A percentile compares a stretch with the other conserved stretches of the same genome.
These are phyloP conservation scores for Perkinsus marinus DNA, from an alignment of 169 alveolate genomes.

Conservation along the genomic window DNA sequence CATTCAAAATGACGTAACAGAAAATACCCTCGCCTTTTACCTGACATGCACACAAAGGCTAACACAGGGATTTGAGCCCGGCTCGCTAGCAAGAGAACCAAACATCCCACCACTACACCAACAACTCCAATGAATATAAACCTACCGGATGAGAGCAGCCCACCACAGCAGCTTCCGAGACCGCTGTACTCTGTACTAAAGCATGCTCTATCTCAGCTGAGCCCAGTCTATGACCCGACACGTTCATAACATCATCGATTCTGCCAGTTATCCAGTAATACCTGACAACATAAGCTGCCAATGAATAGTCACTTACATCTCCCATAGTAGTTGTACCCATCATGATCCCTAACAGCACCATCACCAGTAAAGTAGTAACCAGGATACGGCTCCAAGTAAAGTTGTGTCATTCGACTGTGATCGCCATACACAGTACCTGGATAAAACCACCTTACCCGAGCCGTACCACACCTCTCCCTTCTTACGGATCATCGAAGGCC, in stretches of 20 bases:
- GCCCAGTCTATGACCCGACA: slow-evolving; percentile 80
- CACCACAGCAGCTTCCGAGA: slow-evolving; percentile 80
- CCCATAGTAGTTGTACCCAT: no score
- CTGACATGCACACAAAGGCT: background rate
- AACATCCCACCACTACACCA: no score
- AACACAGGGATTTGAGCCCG: background rate
- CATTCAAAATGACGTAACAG: slow-evolving; percentile 69
- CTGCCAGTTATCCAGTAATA: slow-evolving; percentile 86
- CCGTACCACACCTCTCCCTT: background rate
- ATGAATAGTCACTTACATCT: no score
- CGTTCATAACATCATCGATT: slow-evolving; percentile 86
- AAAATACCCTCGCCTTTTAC: slow-evolving; percentile 80
- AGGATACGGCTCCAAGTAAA: slow-evolving; percentile 57
- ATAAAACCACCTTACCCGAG: slow-evolving; percentile 4
- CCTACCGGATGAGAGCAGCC: slow-evolving; percentile 65
- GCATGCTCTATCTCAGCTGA: slow-evolving; percentile 86
- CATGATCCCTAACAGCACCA: slow-evolving; percentile 83
- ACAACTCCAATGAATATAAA: no score
- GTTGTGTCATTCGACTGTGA: slow-evolving; percentile 57
- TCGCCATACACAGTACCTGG: slow-evolving; percentile 65
- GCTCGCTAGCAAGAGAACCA: no score
- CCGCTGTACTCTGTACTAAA: slow-evolving; percentile 57
- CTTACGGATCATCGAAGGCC: slow-evolving; percentile 50
- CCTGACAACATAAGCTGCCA: no score
- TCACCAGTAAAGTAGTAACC: slow-evolving; percentile 87